phyloP scores from a whole-genome alignment of 2,329 filamentous ascomycete genomes.

The Thielaviopsis musarum region DNA sequence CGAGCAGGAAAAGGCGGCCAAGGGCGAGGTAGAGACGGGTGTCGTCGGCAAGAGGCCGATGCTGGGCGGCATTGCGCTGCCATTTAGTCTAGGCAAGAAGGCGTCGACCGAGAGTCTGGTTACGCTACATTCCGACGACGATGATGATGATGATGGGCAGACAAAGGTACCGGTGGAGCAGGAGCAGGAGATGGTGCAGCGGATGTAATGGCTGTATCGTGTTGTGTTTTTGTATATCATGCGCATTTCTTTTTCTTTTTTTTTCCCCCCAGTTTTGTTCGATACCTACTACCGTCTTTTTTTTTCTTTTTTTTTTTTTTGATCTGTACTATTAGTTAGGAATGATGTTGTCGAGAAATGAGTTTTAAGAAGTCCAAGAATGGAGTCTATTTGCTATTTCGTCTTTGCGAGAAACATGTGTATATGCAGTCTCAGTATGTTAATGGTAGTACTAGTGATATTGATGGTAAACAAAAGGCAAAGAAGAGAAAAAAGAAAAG shows the following conservation, averaged over 20 bases:
- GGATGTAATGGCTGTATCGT: neutral
- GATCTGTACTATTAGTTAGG: neutral
- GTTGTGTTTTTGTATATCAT: neutral
- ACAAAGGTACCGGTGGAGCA: conserved; percentile 9
- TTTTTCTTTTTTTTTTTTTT: neutral
- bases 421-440: neutral
- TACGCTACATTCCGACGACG: conserved; percentile 35
- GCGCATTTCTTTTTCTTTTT: neutral
- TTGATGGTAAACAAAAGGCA: neutral
- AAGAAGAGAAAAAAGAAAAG: neutral
- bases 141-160: conserved; percentile 15
- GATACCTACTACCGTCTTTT: neutral
- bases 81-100: conserved; percentile 50
- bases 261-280: conserved; percentile 1
- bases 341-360: neutral
- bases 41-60: conserved; percentile 46
- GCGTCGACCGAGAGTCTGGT: conserved; percentile 54
- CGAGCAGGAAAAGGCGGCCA: conserved; percentile 15
- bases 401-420: neutral
- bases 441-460: neutral
- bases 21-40: conserved; percentile 29
- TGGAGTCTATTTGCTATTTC: neutral
- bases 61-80: conserved; percentile 52
- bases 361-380: neutral
- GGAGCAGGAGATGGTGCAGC: conserved; percentile 9